These are phyloP conservation scores for Alternaria sp. DNA, from an alignment of 2,329 filamentous ascomycete genomes.

Conservation along the genomic window DNA sequence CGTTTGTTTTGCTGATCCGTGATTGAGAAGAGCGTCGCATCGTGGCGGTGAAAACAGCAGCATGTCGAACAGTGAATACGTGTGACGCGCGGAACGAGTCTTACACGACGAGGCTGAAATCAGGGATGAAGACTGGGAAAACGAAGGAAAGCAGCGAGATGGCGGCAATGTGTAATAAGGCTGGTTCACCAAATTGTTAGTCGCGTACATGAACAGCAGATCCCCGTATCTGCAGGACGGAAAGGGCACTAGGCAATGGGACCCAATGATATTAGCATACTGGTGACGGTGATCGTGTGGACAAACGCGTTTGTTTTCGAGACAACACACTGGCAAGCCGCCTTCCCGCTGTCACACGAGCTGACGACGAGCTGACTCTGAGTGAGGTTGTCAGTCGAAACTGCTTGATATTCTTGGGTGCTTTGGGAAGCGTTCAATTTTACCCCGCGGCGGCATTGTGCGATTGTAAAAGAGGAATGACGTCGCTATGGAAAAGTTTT, in stretches of 20 bases:
- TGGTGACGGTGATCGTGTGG: constrained; percentile 33
- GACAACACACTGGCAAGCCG: constrained; percentile 21
- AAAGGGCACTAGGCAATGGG: constrained; percentile 19
- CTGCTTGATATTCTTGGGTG: background rate
- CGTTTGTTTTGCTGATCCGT: constrained; percentile 16
- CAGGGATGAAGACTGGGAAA: constrained; percentile 9
- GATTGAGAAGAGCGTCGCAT: constrained; percentile 26
- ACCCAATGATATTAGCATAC: constrained; percentile 29
- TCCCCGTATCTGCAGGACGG: constrained; percentile 30
- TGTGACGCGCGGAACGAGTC: constrained; percentile 16
- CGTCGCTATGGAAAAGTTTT: constrained; percentile 16
- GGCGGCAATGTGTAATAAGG: constrained; percentile 20
- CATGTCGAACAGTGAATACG: constrained; percentile 29
- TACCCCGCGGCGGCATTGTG: constrained; percentile 9
- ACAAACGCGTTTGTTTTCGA: constrained; percentile 20
- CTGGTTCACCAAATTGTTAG: constrained; percentile 16
- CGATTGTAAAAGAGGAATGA: constrained; percentile 13
- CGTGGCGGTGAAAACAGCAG: constrained; percentile 35
- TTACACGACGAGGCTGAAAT: constrained; percentile 9
- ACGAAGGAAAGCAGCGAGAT: constrained; percentile 17
- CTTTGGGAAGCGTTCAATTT: background rate
- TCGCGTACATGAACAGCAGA: constrained; percentile 19
- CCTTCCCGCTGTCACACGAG: constrained; percentile 21
- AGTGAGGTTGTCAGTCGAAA: background rate
- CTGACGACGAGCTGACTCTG: constrained; percentile 7